phyloP scores from a whole-genome alignment of 139 green algal species.

The Parachlorella kessleri region DNA sequence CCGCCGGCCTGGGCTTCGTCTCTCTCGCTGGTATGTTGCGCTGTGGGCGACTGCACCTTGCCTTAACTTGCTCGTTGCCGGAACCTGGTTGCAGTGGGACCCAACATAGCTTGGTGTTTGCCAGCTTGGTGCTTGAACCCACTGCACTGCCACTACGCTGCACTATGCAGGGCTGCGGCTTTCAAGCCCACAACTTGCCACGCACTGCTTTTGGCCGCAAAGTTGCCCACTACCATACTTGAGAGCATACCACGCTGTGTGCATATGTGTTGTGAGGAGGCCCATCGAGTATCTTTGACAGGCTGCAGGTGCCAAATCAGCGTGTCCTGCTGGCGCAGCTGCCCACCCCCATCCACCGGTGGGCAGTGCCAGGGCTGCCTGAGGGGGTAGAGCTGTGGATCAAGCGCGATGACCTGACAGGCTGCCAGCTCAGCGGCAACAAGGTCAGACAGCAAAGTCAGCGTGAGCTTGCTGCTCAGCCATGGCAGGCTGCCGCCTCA shows the following conservation, averaged over 20 bases:
- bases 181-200: too few species aligned
- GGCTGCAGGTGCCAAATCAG: slow-evolving; percentile 30
- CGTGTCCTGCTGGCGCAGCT: slow-evolving; percentile 37
- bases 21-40: not conserved
- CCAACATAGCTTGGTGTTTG: too few species aligned
- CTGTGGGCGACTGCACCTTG: too few species aligned
- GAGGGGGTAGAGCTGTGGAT: slow-evolving; percentile 76
- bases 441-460: too few species aligned
- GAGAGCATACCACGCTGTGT: too few species aligned
- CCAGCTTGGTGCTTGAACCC: not conserved
- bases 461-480: too few species aligned
- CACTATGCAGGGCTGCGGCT: not conserved
- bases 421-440: slow-evolving; percentile 92
- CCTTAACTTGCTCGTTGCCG: not conserved
- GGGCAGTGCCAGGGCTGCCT: slow-evolving; percentile 73
- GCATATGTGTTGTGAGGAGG: too few species aligned
- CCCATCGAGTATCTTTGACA: not conserved
- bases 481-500: too few species aligned
- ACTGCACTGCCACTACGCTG: not conserved
- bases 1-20: slow-evolving; percentile 14
- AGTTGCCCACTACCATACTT: not conserved
- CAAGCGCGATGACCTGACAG: slow-evolving; percentile 92
- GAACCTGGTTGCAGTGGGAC: not conserved
- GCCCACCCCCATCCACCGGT: slow-evolving; percentile 70
- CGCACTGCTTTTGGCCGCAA: not conserved